Percentiles rank a stretch among this genome's conserved stretches.
phyloP scores from a whole-genome alignment of 2,329 filamentous ascomycete genomes.

The Calonectria ilicicola region DNA sequence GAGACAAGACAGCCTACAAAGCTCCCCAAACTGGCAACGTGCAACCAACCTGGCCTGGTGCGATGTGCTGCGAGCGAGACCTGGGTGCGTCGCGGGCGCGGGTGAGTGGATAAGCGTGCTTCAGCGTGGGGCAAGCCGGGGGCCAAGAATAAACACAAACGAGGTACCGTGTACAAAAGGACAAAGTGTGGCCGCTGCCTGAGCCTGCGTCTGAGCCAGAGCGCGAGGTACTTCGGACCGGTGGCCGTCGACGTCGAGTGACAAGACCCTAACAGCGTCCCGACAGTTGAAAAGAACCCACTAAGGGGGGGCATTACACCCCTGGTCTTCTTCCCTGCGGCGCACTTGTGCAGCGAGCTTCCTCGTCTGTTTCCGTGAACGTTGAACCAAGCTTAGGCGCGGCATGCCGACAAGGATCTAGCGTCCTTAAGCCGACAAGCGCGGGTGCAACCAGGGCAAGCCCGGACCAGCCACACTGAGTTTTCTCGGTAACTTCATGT shows the following conservation, averaged over 20 bases:
- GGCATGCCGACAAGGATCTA: slow-evolving; percentile 44
- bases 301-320: slow-evolving; percentile 2
- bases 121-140: slow-evolving; percentile 14
- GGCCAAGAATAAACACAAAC: slow-evolving; percentile 24
- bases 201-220: neutral
- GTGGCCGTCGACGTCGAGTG: slow-evolving; percentile 6
- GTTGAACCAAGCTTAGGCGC: slow-evolving; percentile 48
- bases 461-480: slow-evolving; percentile 38
- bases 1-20: slow-evolving; percentile 16
- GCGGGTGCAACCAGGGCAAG: slow-evolving; percentile 36
- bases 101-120: slow-evolving; percentile 20
- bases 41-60: slow-evolving; percentile 31
- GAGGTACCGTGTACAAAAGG: slow-evolving; percentile 13
- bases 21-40: slow-evolving; percentile 39
- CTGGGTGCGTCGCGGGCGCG: slow-evolving; percentile 23
- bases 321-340: slow-evolving; percentile 25
- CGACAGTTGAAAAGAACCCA: slow-evolving; percentile 10
- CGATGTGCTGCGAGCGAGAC: slow-evolving; percentile 23
- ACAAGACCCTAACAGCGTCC: neutral
- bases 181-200: neutral
- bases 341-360: slow-evolving; percentile 25
- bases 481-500: slow-evolving; percentile 31
- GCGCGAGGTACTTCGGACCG: neutral
- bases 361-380: slow-evolving; percentile 38
- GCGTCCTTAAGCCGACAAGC: slow-evolving; percentile 30